Evolutionary conservation across 345 rosid genomes (phyloP).

Genomic region (Hibiscus tridactylites): DNA sequence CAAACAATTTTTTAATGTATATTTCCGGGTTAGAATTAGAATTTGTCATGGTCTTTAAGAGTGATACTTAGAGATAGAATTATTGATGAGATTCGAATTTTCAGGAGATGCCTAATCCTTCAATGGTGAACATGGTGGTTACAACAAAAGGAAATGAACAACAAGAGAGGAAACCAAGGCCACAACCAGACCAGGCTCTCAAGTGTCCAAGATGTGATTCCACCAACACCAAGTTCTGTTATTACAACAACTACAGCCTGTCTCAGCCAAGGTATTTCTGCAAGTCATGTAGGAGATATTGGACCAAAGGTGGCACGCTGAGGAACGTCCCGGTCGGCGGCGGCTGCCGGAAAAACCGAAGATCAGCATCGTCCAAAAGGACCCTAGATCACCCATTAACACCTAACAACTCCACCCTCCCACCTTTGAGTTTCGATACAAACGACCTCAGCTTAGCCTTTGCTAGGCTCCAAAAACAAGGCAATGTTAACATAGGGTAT

Average conservation of each 20-base stretch:
- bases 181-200: conserved; percentile 53
- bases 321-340: conserved; percentile 81
- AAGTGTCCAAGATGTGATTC: conserved; percentile 77
- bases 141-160: conserved; percentile 29
- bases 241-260: conserved; percentile 86
- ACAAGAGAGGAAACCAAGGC: conserved; percentile 46
- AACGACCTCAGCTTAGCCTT: conserved; percentile 62
- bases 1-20: too few species aligned
- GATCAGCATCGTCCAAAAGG: conserved; percentile 44
- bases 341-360: conserved; percentile 65
- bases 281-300: conserved; percentile 76
- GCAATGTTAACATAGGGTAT: conserved; percentile 46
- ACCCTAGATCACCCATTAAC: conserved; percentile 32
- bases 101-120: conserved; percentile 47
- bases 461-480: conserved; percentile 54
- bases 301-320: conserved; percentile 85
- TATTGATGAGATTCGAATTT: too few species aligned
- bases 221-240: conserved; percentile 79
- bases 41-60: too few species aligned
- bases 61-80: too few species aligned
- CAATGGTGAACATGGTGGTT: conserved; percentile 57
- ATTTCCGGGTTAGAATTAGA: too few species aligned
- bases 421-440: conserved; percentile 40
- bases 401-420: conserved; percentile 25
- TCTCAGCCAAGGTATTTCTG: conserved; percentile 82